Conservation (phyloP, 2,329 filamentous ascomycete genomes). For the Aspergillus felis region DNA sequence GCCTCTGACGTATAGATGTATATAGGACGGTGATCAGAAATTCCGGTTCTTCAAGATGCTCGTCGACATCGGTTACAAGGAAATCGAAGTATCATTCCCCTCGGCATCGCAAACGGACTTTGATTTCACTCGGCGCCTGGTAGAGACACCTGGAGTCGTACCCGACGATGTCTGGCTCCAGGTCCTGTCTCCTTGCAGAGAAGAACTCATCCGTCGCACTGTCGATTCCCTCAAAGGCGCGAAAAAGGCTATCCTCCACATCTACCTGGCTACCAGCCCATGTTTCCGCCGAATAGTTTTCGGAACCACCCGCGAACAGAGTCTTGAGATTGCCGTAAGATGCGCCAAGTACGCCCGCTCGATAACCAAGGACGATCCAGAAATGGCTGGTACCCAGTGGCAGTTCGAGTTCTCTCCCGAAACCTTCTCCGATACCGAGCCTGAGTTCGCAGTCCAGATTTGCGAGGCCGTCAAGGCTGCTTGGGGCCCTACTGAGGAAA, state of each 20-base stretch:
- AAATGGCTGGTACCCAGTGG: slow-evolving; percentile 53
- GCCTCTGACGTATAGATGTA: neutral
- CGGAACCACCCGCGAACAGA: slow-evolving; percentile 77
- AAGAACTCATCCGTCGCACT: slow-evolving; percentile 84
- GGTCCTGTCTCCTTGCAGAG: slow-evolving; percentile 85
- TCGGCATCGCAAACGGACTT: slow-evolving; percentile 94
- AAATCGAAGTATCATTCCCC: slow-evolving; percentile 95
- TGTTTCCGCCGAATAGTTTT: slow-evolving; percentile 94
- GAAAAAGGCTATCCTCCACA: slow-evolving; percentile 91
- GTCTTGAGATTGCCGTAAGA: slow-evolving; percentile 73
- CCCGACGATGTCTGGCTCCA: slow-evolving; percentile 90
- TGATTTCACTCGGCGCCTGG: slow-evolving; percentile 83
- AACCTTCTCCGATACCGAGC: slow-evolving; percentile 81
- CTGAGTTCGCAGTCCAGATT: slow-evolving; percentile 76
- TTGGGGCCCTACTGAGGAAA: slow-evolving; percentile 76
- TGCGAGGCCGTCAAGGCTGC: slow-evolving; percentile 92
- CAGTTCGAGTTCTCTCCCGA: slow-evolving; percentile 49
- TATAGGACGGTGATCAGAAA: slow-evolving; percentile 87
- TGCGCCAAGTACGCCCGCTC: slow-evolving; percentile 84
- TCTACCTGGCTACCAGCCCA: slow-evolving; percentile 93
- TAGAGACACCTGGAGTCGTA: slow-evolving; percentile 76
- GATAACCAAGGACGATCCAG: slow-evolving; percentile 76
- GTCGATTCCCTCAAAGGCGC: slow-evolving; percentile 84
- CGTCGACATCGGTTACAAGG: slow-evolving; percentile 87
- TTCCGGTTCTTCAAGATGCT: slow-evolving; percentile 95